Percentiles rank a stretch among this genome's conserved stretches.
These are phyloP conservation scores for Peronosclerospora sorghi DNA, from an alignment of 352 stramenopile genomes.

Conservation along the genomic window DNA sequence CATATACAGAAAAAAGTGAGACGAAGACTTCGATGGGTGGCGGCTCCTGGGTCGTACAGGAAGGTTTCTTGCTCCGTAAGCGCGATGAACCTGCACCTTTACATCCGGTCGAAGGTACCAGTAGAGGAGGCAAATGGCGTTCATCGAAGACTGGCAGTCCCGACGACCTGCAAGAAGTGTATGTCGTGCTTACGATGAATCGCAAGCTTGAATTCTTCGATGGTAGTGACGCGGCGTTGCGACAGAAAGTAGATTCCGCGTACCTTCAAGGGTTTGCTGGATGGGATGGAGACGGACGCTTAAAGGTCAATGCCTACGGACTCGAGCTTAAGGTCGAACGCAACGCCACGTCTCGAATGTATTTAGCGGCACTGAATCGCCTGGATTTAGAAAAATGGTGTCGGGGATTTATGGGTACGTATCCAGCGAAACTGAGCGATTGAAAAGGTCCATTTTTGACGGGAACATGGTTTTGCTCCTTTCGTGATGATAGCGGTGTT, in stretches of 20 bases:
- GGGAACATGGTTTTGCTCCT: too few species aligned
- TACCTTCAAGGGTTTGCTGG: constrained; percentile 62
- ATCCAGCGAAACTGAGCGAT: too few species aligned
- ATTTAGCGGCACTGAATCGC: constrained; percentile 67
- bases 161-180: constrained; percentile 35
- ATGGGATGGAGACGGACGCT: constrained; percentile 60
- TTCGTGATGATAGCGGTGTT: constrained; percentile 38
- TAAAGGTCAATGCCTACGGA: constrained; percentile 69
- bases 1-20: neutral
- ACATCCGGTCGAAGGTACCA: constrained; percentile 1
- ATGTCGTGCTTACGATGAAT: constrained; percentile 68
- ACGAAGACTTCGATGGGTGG: constrained; percentile 24
- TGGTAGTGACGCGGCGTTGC: constrained; percentile 15
- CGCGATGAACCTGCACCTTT: constrained; percentile 11
- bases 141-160: neutral
- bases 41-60: constrained; percentile 43
- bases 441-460: too few species aligned
- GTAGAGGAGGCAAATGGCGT: neutral
- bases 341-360: constrained; percentile 36
- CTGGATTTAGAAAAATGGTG: constrained; percentile 78
- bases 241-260: constrained; percentile 25
- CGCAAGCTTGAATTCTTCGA: constrained; percentile 74
- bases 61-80: constrained; percentile 42
- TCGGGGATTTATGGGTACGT: constrained; percentile 43
- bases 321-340: constrained; percentile 70